These are phyloP conservation scores for Yamadazyma membranifaciens DNA, from an alignment of 1,139 yeast species.

Conservation along the genomic window DNA sequence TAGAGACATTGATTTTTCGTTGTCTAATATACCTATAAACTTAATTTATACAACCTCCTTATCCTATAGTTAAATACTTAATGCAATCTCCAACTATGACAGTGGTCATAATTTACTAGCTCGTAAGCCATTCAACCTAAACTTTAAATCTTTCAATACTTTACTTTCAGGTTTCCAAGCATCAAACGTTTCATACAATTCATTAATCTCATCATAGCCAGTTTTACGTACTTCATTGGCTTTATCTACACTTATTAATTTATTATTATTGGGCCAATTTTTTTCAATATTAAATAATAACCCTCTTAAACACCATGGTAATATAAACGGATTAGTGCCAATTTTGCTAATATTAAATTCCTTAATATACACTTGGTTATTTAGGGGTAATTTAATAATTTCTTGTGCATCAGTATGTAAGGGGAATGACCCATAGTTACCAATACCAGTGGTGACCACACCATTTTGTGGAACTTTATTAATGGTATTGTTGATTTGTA, in stretches of 20 bases:
- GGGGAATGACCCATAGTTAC: slow-evolving; percentile 18
- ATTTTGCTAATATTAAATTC: slow-evolving; percentile 61
- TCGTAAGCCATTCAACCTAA: slow-evolving; percentile 72
- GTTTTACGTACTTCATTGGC: slow-evolving; percentile 29
- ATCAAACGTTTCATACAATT: slow-evolving; percentile 69
- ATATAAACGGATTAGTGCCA: slow-evolving; percentile 75
- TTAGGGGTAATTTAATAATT: slow-evolving; percentile 25
- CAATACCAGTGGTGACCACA: slow-evolving; percentile 22
- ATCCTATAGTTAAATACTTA: background rate
- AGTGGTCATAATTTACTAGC: slow-evolving; percentile 46
- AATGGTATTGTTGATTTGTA: background rate
- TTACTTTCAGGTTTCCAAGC: slow-evolving; percentile 85
- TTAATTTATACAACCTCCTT: too few species aligned
- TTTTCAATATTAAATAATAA: slow-evolving; percentile 61
- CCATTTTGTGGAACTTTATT: slow-evolving; percentile 10
- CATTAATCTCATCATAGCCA: slow-evolving; percentile 54
- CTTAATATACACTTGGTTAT: slow-evolving; percentile 53
- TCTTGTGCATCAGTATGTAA: slow-evolving; percentile 11
- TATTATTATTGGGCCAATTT: slow-evolving; percentile 47
- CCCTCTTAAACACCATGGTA: slow-evolving; percentile 94
- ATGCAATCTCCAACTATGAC: too few species aligned
- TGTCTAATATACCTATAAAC: too few species aligned
- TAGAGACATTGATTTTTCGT: too few species aligned
- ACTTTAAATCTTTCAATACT: slow-evolving; percentile 76
- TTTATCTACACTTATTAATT: slow-evolving; percentile 24